Evolutionary conservation across 306 rosid genomes (phyloP).

Genomic region (Cicer bijugum): DNA sequence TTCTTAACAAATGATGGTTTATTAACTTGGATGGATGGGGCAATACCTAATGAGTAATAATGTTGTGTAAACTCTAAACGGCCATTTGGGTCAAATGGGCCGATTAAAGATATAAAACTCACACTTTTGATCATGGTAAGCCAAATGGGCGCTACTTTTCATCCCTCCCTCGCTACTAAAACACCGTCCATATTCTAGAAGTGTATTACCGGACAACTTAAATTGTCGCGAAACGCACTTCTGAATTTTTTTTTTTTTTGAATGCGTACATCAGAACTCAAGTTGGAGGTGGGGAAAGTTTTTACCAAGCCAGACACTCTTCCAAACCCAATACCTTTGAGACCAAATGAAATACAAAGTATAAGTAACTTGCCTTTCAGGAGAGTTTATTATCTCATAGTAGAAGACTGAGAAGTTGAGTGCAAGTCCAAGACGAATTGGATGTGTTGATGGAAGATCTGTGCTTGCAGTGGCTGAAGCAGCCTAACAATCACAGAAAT

Average conservation of each 20-base stretch:
- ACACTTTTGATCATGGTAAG: neutral
- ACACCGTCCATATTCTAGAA: neutral
- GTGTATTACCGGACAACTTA: neutral
- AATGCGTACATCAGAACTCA: too few relatives aligned
- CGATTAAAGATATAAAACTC: neutral
- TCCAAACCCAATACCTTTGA: neutral
- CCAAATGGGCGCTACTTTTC: neutral
- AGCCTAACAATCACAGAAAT: slow-evolving; percentile 53
- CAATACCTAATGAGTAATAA: slow-evolving; percentile 3
- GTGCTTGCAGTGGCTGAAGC: slow-evolving; percentile 81
- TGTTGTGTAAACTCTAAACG: neutral
- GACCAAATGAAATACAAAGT: neutral
- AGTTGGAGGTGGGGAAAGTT: too few relatives aligned
- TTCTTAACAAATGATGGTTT: neutral
- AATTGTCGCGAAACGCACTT: too few relatives aligned
- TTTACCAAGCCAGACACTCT: neutral
- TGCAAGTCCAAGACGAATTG: slow-evolving; percentile 97
- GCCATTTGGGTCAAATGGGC: neutral
- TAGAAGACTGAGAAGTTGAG: slow-evolving; percentile 95
- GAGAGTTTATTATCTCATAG: slow-evolving; percentile 94
- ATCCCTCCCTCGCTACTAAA: neutral
- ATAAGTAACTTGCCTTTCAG: slow-evolving; percentile 64
- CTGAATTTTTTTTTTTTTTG: too few relatives aligned
- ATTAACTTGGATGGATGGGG: slow-evolving; percentile 4
- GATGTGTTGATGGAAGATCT: slow-evolving; percentile 92